Evolutionary conservation across 2,329 filamentous ascomycete genomes (phyloP).

Genomic region (Remersonia thermophila): DNA sequence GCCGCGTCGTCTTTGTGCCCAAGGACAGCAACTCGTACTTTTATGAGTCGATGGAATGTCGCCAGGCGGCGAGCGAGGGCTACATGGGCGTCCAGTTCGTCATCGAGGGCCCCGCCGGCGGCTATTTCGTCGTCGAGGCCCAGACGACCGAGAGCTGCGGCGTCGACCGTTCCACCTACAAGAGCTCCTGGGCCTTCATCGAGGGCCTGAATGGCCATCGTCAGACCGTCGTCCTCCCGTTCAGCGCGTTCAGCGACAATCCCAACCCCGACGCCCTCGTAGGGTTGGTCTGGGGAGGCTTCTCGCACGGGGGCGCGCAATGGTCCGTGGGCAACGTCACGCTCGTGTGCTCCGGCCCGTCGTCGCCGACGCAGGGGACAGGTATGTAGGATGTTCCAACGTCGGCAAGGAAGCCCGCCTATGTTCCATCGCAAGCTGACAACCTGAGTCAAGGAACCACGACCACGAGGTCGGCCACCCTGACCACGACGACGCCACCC

Average conservation of each 20-base stretch:
- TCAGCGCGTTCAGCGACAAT: slow-evolving; percentile 33
- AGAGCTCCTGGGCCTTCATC: slow-evolving; percentile 18
- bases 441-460: neutral
- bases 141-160: slow-evolving; percentile 27
- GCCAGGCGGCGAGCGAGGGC: slow-evolving; percentile 30
- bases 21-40: slow-evolving; percentile 35
- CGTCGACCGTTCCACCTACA: slow-evolving; percentile 5
- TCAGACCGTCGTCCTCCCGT: slow-evolving; percentile 38
- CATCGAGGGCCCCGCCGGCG: slow-evolving; percentile 31
- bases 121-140: slow-evolving; percentile 31
- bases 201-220: slow-evolving; percentile 33
- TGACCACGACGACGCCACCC: slow-evolving; percentile 8
- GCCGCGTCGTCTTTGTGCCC: slow-evolving; percentile 38
- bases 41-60: slow-evolving; percentile 40
- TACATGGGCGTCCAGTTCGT: slow-evolving; percentile 37
- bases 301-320: slow-evolving; percentile 10
- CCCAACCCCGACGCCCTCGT: slow-evolving; percentile 37
- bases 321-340: slow-evolving; percentile 19
- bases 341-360: too few species aligned
- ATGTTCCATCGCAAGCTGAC: slow-evolving; percentile 3
- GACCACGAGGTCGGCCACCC: slow-evolving; percentile 6
- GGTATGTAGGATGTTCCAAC: too few species aligned
- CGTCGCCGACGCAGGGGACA: too few species aligned
- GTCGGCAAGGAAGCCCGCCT: slow-evolving; percentile 2
- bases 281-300: slow-evolving; percentile 17